phyloP scores from a whole-genome alignment of 202 grass and related monocot genomes.

The Eragrostis tef region DNA sequence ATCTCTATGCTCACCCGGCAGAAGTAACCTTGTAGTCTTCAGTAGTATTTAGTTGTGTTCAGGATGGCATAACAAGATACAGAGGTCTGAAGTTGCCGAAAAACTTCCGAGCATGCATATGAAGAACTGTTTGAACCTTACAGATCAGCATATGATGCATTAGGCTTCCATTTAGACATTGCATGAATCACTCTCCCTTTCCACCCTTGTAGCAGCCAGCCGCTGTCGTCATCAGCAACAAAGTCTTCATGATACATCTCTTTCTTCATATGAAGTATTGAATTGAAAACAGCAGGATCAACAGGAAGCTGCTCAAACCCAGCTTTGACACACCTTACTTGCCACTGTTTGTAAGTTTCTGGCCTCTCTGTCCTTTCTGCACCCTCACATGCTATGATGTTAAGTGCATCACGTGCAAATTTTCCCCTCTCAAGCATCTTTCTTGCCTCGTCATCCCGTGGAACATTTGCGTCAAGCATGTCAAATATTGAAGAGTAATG shows the following conservation, averaged over 20 bases:
- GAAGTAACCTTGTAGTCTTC: neutral
- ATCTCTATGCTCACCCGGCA: neutral
- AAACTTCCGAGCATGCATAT: slow-evolving; percentile 2
- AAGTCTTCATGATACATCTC: slow-evolving; percentile 56
- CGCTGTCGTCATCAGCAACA: slow-evolving; percentile 48
- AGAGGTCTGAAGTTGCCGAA: neutral
- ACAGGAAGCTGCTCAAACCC: slow-evolving; percentile 55
- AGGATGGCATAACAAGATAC: neutral
- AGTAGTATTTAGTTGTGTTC: slow-evolving; percentile 1
- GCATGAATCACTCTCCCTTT: slow-evolving; percentile 60
- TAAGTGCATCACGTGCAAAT: slow-evolving; percentile 35
- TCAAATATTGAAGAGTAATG: slow-evolving; percentile 62
- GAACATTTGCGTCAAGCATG: slow-evolving; percentile 58
- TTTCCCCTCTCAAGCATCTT: slow-evolving; percentile 36
- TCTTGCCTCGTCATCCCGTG: slow-evolving; percentile 46
- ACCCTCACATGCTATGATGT: slow-evolving; percentile 58
- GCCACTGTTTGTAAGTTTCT: slow-evolving; percentile 64
- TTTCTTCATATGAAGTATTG: neutral
- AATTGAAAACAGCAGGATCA: slow-evolving; percentile 42
- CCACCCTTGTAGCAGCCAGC: slow-evolving; percentile 63
- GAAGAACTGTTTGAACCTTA: slow-evolving; percentile 18
- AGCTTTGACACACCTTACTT: slow-evolving; percentile 40
- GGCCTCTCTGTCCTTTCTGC: slow-evolving; percentile 57
- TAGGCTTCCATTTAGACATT: slow-evolving; percentile 56
- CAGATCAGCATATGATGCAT: slow-evolving; percentile 17